Conservation (phyloP, 2,329 filamentous ascomycete species). For the Coniella lustricola region DNA sequence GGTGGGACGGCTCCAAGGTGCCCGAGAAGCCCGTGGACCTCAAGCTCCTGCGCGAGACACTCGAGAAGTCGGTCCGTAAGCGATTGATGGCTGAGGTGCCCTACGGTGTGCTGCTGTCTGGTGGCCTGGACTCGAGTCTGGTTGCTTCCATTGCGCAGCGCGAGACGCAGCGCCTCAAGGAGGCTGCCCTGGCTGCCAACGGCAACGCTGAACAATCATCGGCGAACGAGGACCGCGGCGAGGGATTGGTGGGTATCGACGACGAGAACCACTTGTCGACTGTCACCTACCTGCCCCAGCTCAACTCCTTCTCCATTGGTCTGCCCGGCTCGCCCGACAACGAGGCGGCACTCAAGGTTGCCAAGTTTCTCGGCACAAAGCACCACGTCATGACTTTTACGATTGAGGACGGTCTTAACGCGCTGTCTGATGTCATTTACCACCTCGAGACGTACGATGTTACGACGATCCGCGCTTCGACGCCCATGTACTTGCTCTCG, state of each 20-base stretch:
- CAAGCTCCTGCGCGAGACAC: conserved; percentile 69
- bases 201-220: conserved; percentile 31
- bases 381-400: conserved; percentile 99
- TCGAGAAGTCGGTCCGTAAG: conserved; percentile 91
- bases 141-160: conserved; percentile 93
- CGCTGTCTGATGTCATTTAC: conserved; percentile 94
- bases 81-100: conserved; percentile 98
- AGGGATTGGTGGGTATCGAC: conserved; percentile 86
- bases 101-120: conserved; percentile 91
- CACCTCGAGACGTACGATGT: conserved; percentile 98
- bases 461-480: conserved; percentile 95
- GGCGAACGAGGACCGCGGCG: conserved; percentile 49
- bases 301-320: conserved; percentile 98
- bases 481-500: conserved; percentile 95
- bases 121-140: conserved; percentile 90
- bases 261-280: conserved; percentile 85
- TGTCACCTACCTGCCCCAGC: conserved; percentile 82
- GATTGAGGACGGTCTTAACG: conserved; percentile 93
- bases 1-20: conserved; percentile 79
- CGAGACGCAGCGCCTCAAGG: conserved; percentile 73
- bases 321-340: conserved; percentile 89
- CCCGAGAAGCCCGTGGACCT: conserved; percentile 77
- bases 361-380: conserved; percentile 93
- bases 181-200: conserved; percentile 50
- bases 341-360: conserved; percentile 84